Percentiles rank a stretch among this genome's conserved stretches.
phyloP scores from a whole-genome alignment of 768 basidiomycete species.

The Boletus sp. region DNA sequence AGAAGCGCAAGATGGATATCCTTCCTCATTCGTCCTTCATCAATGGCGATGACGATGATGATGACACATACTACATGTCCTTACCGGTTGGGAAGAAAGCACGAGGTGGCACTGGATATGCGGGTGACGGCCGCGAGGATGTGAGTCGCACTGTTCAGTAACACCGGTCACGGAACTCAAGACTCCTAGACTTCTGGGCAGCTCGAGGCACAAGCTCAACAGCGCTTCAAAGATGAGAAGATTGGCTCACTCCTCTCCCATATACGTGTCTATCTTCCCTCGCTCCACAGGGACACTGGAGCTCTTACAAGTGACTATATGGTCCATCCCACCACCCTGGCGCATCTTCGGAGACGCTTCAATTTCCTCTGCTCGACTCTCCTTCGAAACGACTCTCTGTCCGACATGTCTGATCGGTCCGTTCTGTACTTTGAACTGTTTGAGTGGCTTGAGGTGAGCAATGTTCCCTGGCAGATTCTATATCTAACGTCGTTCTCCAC shows the following conservation, averaged over 20 bases:
- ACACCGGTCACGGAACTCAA: conserved; percentile 4
- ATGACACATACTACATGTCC: conserved; percentile 44
- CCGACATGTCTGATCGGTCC: conserved; percentile 89
- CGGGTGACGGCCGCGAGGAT: conserved; percentile 79
- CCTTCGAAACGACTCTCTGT: conserved; percentile 85
- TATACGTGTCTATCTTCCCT: conserved; percentile 83
- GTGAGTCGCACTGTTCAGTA: conserved; percentile 43
- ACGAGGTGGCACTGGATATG: conserved; percentile 85
- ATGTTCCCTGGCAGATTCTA: not conserved
- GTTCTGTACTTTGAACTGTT: conserved; percentile 86
- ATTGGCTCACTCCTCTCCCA: conserved; percentile 64
- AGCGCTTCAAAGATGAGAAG: conserved; percentile 68
- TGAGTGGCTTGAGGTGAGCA: conserved; percentile 83
- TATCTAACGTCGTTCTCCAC: conserved; percentile 4
- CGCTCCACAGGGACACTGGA: conserved; percentile 69
- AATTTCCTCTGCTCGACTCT: conserved; percentile 84
- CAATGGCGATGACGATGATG: conserved; percentile 52
- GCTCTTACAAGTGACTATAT: conserved; percentile 85
- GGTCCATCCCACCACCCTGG: conserved; percentile 87
- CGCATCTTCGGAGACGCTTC: conserved; percentile 88
- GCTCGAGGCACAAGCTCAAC: conserved; percentile 69
- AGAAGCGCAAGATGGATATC: conserved; percentile 40
- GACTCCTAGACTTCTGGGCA: conserved; percentile 71
- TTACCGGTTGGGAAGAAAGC: conserved; percentile 55
- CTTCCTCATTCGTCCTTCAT: conserved; percentile 16